Base-by-base conservation (phyloP, 1,284 basidiomycete genomes). In the Flammula alnicola region DNA sequence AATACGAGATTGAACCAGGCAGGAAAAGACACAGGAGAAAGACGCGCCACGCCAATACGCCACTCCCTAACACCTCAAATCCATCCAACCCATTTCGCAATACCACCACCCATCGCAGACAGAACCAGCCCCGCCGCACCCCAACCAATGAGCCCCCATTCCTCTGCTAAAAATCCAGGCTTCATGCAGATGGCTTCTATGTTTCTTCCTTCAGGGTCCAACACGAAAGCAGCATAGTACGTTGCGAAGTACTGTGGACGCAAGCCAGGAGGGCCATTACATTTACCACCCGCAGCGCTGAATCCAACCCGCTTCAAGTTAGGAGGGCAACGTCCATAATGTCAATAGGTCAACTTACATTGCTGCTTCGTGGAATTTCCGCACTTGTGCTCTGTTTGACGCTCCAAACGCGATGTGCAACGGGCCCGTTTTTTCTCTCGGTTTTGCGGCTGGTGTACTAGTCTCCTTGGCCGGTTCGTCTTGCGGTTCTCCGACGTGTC, bases 301-400 rank as follows among this genome's bases (percentile, higher is more conserved):
- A 11, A 23, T 16, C 30, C 6, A 45, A 8, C n/a, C 19, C 6
- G 16, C 42, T 27, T 44, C 47, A 25, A 23, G n/a, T n/a, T 16
- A 17, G 17, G n/a, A 5, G 22, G 14, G n/a, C n/a, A 5, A 11
- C 16, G 2, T 25, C 12, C 5, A 22, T 27, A 22, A 9, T 9
- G n/a, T 17, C 11, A 40, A 32, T 11, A 36, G 5, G 29, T 1
- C 5, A n/a, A 50, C 59, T 46, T 42, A 64, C 62, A 64, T 49
- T 12, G 63, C 63, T 41, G 61, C 61, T n/a, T 51, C 44, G 22
- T 64, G 52, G 48, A 63, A 63, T 10, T 60, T 49, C 23, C 56
- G 36, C 7, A 64, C 63, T 30, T 58, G 51, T 32, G 54, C 44
- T 14, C 59, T 46, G 33, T 57, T 61, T 17, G 41, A 45, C 2